Evolutionary conservation across 2,329 filamentous ascomycete genomes (phyloP), one percentile per base, ranked within the genome.

Genomic region (Zarea fungicola): DNA sequence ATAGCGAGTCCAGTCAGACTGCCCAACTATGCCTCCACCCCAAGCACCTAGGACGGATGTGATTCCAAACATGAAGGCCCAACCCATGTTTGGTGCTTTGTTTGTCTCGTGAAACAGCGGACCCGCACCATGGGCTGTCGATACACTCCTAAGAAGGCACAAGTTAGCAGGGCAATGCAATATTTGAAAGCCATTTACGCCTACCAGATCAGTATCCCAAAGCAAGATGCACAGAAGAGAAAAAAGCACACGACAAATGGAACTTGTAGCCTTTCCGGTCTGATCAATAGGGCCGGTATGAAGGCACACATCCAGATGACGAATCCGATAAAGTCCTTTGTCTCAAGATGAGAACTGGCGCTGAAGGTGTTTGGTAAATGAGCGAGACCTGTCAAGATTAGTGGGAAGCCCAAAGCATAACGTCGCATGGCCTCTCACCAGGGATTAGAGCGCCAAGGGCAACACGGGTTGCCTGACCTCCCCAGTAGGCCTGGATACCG

Each of bases 21-120:
- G 59, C 2, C 59, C 59, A 19, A 60, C 47, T n/a, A 56, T 59
- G 29, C 59, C 59, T 28, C 54, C 51, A 16, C 58, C 59, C 58
- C 58, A 60, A 5, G 59, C 50, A 11, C 59, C 59, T 10, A 61
- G 51, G 23, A 61, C 58, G 6, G 61, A 56, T 19, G 60, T 63
- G 46, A 63, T 61, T 23, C 60, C 61, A 37, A 62, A 63, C 36
- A 62, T 55, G 52, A 62, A 62, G 3, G 61, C 58, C 61, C 61
- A 64, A 16, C 57, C 57, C 19, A 57, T 42, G 28, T 56, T 56
- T 18, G 57, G 54, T 16, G 57, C 48, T 3, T 53, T 50, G 19
- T 26, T 50, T 14, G 54, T 52, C 32, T 58, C 36, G 18, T 55
- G 49, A 46, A 61, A 61, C 51, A 59, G 54, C 29, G 28, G 28